Evolutionary conservation across 2,329 filamentous ascomycete genomes (phyloP).

Genomic region (Huntiella bhutanensis): DNA sequence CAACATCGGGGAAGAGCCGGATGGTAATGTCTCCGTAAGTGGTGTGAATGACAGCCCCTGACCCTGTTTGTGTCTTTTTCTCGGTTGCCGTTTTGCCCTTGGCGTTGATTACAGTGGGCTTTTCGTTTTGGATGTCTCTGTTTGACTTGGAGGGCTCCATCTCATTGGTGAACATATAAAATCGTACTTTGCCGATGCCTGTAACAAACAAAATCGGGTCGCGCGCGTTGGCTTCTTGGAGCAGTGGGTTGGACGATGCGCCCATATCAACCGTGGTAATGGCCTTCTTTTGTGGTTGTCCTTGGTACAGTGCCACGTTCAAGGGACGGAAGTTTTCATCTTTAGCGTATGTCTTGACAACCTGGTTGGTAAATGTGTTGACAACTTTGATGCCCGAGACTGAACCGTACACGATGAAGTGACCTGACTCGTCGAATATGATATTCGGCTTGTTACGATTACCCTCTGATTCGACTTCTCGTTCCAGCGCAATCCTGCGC

Average conservation of each 20-base stretch:
- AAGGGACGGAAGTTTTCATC: slow-evolving; percentile 77
- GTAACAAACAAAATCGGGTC: slow-evolving; percentile 81
- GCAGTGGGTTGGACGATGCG: slow-evolving; percentile 76
- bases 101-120: slow-evolving; percentile 36
- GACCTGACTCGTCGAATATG: slow-evolving; percentile 85
- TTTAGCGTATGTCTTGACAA: slow-evolving; percentile 75
- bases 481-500: slow-evolving; percentile 66
- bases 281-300: slow-evolving; percentile 83
- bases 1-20: slow-evolving; percentile 78
- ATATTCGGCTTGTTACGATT: slow-evolving; percentile 61
- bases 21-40: slow-evolving; percentile 87
- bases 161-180: slow-evolving; percentile 97
- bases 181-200: slow-evolving; percentile 69
- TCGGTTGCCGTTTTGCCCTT: slow-evolving; percentile 30
- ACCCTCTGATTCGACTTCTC: slow-evolving; percentile 56
- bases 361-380: slow-evolving; percentile 85
- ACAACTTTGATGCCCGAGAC: slow-evolving; percentile 85
- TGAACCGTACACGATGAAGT: slow-evolving; percentile 89
- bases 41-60: slow-evolving; percentile 72
- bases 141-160: slow-evolving; percentile 63
- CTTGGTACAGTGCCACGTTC: slow-evolving; percentile 78
- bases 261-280: slow-evolving; percentile 94
- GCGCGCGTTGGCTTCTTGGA: slow-evolving; percentile 76
- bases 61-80: slow-evolving; percentile 54
- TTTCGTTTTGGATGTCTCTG: slow-evolving; percentile 88